These are phyloP conservation scores for Myriosclerotinia duriaeana DNA, from an alignment of 2,329 filamentous ascomycete species.

Conservation along the genomic window DNA sequence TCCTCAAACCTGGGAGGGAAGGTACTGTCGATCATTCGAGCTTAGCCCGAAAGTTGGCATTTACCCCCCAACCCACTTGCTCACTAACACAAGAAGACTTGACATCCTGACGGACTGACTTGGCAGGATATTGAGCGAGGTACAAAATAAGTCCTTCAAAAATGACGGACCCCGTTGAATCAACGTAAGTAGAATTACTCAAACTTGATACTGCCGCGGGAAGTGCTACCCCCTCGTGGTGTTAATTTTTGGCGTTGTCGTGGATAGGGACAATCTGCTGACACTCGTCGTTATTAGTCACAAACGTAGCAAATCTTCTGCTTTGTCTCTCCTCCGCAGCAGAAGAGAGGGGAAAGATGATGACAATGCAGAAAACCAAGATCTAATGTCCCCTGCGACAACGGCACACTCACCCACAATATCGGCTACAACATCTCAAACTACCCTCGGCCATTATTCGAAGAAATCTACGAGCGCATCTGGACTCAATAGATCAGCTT, in stretches of 20 bases:
- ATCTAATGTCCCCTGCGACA: conserved; percentile 34
- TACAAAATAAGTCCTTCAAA: background rate
- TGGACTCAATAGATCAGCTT: conserved; percentile 36
- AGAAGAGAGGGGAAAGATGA: conserved; percentile 44
- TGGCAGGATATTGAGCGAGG: background rate
- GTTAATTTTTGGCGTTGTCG: background rate
- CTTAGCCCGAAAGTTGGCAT: conserved; percentile 12
- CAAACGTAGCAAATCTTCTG: conserved; percentile 55
- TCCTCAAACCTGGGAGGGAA: conserved; percentile 3
- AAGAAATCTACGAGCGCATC: conserved; percentile 37
- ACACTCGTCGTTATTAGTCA: conserved; percentile 31
- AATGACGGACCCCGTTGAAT: conserved; percentile 11
- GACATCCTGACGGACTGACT: background rate
- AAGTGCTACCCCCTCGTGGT: background rate
- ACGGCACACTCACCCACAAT: conserved; percentile 33
- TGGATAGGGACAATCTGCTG: conserved; percentile 11
- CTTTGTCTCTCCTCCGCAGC: conserved; percentile 53
- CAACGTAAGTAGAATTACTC: conserved; percentile 2
- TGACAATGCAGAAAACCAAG: conserved; percentile 39
- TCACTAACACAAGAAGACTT: background rate
- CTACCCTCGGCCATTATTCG: conserved; percentile 33
- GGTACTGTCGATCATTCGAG: background rate
- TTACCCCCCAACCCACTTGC: conserved; percentile 4
- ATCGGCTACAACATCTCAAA: conserved; percentile 28
- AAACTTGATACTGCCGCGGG: background rate